Evolutionary conservation across 805 yeast species (phyloP), one percentile per base, ranked within the genome.

Genomic region (Lipomyces sp.): DNA sequence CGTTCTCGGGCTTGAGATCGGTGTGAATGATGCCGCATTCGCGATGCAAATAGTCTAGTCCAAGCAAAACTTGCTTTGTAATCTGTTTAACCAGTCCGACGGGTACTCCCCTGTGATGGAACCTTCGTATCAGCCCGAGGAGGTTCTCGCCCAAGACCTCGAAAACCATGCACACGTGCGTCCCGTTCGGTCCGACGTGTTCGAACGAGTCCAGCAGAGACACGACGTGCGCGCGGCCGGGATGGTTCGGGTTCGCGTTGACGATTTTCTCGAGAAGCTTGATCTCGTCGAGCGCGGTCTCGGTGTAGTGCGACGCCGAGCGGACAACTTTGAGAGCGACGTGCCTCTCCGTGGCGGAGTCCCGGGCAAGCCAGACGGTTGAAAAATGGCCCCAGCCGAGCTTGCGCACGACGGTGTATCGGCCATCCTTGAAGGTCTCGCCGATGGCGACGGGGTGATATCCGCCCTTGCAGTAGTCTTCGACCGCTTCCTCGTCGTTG

Each of bases 371-470:
- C 97, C 96, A 90, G 21, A 87, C 97, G 0, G 96, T 93, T 24
- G 95, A 84, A 65, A 93, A 93, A 69, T 93, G 97, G 32, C 99
- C 99, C 99, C 99, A 93, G 0, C 99, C 99, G 3, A 93, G 73
- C 65, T 93, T 93, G 54, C 98, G 79, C 28, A 86, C 90, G 43
- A 93, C 69, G 1, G 82, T 75, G 66, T 93, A 93, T 52, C 86
- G 79, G 18, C 81, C 80, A 49, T 84, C 74, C 61, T 87, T 85
- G 68, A 84, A 91, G 21, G 70, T 69, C 66, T 95, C 98, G 4
- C 98, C 98, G 43, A 88, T 81, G 58, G 70, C 81, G 11, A 95
- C 93, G 0, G 98, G 96, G 65, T 93, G 98, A 67, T 93, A 93
- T 0, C 99, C 99, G 22, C 98, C 98, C 8, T 82, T 81, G 51